These are phyloP conservation scores for Fusarium sp. DNA, from an alignment of 2,329 filamentous ascomycete genomes.

Conservation along the genomic window DNA sequence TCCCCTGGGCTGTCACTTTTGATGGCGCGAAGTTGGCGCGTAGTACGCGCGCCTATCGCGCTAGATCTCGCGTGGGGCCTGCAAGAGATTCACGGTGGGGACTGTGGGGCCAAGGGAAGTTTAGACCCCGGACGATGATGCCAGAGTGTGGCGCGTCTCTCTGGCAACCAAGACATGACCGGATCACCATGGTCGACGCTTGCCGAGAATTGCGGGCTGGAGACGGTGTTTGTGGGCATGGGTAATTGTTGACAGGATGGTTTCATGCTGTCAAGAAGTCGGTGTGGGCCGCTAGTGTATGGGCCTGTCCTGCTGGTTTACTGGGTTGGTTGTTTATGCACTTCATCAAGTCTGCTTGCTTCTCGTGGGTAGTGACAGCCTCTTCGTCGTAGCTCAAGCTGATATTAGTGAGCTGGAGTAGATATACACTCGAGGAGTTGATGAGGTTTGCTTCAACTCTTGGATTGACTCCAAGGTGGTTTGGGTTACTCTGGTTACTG, in stretches of 20 bases:
- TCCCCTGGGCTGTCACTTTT: not conserved
- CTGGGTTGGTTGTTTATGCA: not conserved
- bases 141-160: conserved; percentile 27
- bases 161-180: conserved; percentile 24
- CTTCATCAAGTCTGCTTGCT: not conserved
- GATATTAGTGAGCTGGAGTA: not conserved
- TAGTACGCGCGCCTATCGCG: conserved; percentile 37
- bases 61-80: conserved; percentile 10
- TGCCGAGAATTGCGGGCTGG: not conserved
- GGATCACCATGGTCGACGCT: not conserved
- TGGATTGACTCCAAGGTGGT: not conserved
- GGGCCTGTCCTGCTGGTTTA: not conserved
- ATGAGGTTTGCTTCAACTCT: not conserved
- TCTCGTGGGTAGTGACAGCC: not conserved
- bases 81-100: conserved; percentile 10
- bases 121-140: conserved; percentile 13
- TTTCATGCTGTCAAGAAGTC: not conserved
- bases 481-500: not conserved
- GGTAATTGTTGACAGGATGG: not conserved
- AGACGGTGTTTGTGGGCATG: not conserved
- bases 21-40: conserved; percentile 16
- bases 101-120: conserved; percentile 17
- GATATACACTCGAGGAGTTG: not conserved
- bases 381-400: not conserved
- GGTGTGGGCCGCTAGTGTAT: not conserved